Evolutionary conservation across 176 grass and related monocot species (phyloP).

Genomic region (Neostapfia colusana): DNA sequence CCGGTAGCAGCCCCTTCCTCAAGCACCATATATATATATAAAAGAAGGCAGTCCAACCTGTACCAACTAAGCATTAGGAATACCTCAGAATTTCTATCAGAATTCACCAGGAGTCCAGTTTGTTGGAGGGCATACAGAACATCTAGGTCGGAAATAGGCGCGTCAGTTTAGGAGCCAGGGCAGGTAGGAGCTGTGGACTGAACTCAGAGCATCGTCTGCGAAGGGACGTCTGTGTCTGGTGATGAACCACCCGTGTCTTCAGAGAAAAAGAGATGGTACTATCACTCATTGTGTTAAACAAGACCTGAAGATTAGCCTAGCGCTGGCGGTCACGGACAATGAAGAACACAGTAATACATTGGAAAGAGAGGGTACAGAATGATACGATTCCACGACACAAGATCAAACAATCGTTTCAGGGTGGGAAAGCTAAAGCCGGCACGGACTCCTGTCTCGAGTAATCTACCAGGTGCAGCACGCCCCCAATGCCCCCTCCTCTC

Average conservation of each 20-base stretch:
- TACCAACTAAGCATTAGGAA: no score
- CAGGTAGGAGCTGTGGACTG: background rate
- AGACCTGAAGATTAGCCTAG: no score
- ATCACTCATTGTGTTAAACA: background rate
- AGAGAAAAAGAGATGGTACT: background rate
- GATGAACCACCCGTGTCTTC: background rate
- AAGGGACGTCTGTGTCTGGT: background rate
- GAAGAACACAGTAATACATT: background rate
- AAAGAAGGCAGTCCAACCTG: no score
- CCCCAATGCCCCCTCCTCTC: background rate
- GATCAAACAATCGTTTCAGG: slow-evolving; percentile 19
- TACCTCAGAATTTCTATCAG: no score
- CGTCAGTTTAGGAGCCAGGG: no score
- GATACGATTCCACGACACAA: slow-evolving; percentile 28
- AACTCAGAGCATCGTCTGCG: background rate
- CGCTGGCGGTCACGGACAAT: no score
- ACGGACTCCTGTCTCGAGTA: background rate
- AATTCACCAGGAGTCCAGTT: background rate
- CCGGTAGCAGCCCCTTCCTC: no score
- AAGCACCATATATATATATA: no score
- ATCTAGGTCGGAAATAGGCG: no score
- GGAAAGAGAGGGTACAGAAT: background rate
- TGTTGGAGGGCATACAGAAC: no score
- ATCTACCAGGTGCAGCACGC: slow-evolving; percentile 9
- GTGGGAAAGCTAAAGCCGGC: background rate